phyloP scores from a whole-genome alignment of 2,329 filamentous ascomycete genomes.

The Fusarium sp. region DNA sequence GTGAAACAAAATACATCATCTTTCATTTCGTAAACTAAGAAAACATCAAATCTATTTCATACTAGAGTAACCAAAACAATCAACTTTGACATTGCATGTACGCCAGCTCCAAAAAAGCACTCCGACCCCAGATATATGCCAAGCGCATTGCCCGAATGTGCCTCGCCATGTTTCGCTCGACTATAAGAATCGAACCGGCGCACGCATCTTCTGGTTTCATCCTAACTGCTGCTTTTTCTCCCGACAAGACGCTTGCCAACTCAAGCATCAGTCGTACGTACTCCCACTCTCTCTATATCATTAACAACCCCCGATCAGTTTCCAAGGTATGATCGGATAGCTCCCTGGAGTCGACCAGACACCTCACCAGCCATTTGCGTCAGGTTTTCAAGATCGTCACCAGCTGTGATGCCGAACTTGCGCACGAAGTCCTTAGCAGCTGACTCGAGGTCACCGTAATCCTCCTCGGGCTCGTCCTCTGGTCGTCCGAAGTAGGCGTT shows the following conservation, averaged over 20 bases:
- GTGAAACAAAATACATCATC: slow-evolving; percentile 2
- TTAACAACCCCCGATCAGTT: slow-evolving; percentile 56
- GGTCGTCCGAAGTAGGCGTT: slow-evolving; percentile 98
- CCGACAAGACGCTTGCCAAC: slow-evolving; percentile 17
- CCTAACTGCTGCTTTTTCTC: slow-evolving; percentile 27
- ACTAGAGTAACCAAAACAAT: slow-evolving; percentile 49
- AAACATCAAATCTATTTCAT: slow-evolving; percentile 52
- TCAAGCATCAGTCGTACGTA: slow-evolving; percentile 20
- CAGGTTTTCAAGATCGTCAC: slow-evolving; percentile 94
- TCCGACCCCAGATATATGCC: slow-evolving; percentile 42
- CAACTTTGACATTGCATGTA: slow-evolving; percentile 50
- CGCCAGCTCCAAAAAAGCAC: slow-evolving; percentile 50
- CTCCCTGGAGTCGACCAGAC: slow-evolving; percentile 83
- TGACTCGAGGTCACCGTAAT: slow-evolving; percentile 91
- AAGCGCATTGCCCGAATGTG: slow-evolving; percentile 22
- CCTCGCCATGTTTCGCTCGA: slow-evolving; percentile 27
- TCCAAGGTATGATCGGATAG: slow-evolving; percentile 73
- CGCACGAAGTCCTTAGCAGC: slow-evolving; percentile 96
- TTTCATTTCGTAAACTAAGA: slow-evolving; percentile 31
- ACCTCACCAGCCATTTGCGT: slow-evolving; percentile 87
- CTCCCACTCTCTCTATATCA: slow-evolving; percentile 4
- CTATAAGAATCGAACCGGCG: slow-evolving; percentile 19
- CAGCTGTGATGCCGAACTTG: slow-evolving; percentile 94
- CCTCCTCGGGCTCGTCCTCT: slow-evolving; percentile 82
- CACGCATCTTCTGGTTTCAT: slow-evolving; percentile 23